These are phyloP conservation scores for Harringtonia aguacate DNA, from an alignment of 2,329 filamentous ascomycete species.

Conservation along the genomic window DNA sequence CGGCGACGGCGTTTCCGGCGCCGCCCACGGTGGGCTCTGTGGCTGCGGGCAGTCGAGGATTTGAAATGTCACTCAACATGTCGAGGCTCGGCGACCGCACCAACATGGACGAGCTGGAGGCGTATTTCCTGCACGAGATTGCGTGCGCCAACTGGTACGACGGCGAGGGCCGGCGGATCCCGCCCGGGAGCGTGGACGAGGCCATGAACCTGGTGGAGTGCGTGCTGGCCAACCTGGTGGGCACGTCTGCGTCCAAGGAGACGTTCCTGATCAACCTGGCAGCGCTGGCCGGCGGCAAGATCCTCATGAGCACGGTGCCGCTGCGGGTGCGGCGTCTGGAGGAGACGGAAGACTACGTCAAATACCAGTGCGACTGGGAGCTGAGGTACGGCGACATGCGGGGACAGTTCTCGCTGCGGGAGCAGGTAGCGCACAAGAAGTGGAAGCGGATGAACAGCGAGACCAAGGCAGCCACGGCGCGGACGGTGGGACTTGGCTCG, in stretches of 20 bases:
- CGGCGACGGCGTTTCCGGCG: not conserved
- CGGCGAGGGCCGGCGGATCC: constrained; percentile 28
- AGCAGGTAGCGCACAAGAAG: constrained; percentile 31
- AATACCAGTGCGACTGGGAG: constrained; percentile 44
- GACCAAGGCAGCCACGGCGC: not conserved
- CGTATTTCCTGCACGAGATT: constrained; percentile 40
- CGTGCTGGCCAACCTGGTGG: constrained; percentile 38
- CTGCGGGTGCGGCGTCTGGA: constrained; percentile 32
- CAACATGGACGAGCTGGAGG: constrained; percentile 46
- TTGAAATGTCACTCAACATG: not conserved
- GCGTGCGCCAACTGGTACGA: constrained; percentile 42
- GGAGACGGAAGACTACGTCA: constrained; percentile 26
- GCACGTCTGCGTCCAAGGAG: constrained; percentile 38
- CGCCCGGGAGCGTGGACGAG: constrained; percentile 38
- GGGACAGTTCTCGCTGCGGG: constrained; percentile 42
- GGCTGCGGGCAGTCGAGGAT: not conserved
- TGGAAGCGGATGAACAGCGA: constrained; percentile 20
- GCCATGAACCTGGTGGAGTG: constrained; percentile 41
- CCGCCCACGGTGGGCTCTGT: not conserved
- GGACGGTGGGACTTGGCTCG: too few species aligned
- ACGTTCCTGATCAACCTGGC: constrained; percentile 49
- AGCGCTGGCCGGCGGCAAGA: constrained; percentile 41
- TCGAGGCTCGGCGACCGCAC: constrained; percentile 28
- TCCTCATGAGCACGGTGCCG: constrained; percentile 33
- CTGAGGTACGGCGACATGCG: constrained; percentile 42